Evolutionary conservation across 2,329 filamentous ascomycete species (phyloP).

Genomic region (Mollisia scopiformis): DNA sequence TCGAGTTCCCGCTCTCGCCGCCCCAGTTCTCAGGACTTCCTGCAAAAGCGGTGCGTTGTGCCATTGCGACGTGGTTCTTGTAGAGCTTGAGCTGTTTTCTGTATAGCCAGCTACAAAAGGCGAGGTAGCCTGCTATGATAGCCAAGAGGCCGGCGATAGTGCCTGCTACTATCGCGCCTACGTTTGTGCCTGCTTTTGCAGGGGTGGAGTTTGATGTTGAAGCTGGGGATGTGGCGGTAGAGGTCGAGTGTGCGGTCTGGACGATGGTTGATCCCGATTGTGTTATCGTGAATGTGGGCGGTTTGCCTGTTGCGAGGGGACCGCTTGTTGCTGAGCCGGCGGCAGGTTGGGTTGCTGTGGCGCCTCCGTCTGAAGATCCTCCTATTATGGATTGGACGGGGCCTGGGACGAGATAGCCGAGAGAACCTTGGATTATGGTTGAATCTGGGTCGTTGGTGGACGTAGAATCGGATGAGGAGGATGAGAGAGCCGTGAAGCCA

Average conservation of each 20-base stretch:
- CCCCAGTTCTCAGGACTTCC: constrained; percentile 37
- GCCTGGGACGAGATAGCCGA: constrained; percentile 68
- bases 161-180: constrained; percentile 50
- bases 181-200: constrained; percentile 35
- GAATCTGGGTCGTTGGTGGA: constrained; percentile 15
- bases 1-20: not conserved
- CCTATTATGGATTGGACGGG: constrained; percentile 65
- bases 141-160: constrained; percentile 68
- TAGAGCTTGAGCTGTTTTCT: constrained; percentile 71
- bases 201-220: constrained; percentile 33
- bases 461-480: constrained; percentile 36
- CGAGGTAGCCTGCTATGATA: constrained; percentile 64
- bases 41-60: constrained; percentile 57
- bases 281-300: constrained; percentile 71
- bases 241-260: constrained; percentile 39
- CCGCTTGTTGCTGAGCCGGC: constrained; percentile 65
- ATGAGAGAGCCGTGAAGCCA: constrained; percentile 60
- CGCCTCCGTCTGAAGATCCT: constrained; percentile 61
- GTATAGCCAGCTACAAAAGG: constrained; percentile 75
- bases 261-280: constrained; percentile 48
- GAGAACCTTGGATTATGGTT: constrained; percentile 57
- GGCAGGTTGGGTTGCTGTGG: constrained; percentile 67
- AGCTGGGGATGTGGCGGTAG: constrained; percentile 33
- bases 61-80: constrained; percentile 68
- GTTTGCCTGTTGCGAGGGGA: constrained; percentile 70